A percentile compares a stretch with the other conserved stretches of the same genome.
These are phyloP conservation scores for Fragaria iinumae DNA, from an alignment of 306 rosid species.

Conservation along the genomic window DNA sequence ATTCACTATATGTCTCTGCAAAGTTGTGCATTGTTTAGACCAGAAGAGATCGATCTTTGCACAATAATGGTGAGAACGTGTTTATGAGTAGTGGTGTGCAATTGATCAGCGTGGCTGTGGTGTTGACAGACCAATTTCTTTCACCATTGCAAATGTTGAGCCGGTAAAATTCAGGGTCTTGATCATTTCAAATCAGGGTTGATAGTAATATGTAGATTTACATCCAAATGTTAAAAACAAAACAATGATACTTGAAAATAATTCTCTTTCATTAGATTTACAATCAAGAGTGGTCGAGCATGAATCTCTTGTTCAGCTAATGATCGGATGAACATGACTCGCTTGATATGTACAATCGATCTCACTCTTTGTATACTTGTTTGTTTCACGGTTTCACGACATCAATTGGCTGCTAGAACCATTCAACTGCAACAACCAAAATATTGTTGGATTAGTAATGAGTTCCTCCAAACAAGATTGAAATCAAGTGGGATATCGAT, in stretches of 20 bases:
- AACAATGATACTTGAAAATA: no score
- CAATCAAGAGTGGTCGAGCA: rapidly evolving
- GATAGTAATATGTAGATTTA: neutral
- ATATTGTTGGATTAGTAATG: neutral
- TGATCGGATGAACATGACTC: no score
- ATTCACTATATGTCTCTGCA: neutral
- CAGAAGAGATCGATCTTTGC: neutral
- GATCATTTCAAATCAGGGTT: neutral
- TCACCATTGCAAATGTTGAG: neutral
- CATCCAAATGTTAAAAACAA: no score
- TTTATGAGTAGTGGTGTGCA: neutral
- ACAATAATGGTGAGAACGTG: neutral
- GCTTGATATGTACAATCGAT: neutral
- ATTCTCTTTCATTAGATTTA: no score
- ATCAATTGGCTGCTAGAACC: neutral
- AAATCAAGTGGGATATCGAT: neutral
- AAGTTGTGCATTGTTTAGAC: neutral
- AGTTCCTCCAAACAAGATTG: neutral
- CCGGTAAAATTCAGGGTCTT: neutral
- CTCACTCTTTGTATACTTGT: neutral
- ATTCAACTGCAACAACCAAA: neutral
- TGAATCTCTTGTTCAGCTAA: no score
- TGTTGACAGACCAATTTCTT: neutral
- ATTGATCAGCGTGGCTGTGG: neutral
- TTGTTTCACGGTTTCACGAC: no score